phyloP scores from a whole-genome alignment of 495 filamentous ascomycete genomes.

The Aspergillus diversus region DNA sequence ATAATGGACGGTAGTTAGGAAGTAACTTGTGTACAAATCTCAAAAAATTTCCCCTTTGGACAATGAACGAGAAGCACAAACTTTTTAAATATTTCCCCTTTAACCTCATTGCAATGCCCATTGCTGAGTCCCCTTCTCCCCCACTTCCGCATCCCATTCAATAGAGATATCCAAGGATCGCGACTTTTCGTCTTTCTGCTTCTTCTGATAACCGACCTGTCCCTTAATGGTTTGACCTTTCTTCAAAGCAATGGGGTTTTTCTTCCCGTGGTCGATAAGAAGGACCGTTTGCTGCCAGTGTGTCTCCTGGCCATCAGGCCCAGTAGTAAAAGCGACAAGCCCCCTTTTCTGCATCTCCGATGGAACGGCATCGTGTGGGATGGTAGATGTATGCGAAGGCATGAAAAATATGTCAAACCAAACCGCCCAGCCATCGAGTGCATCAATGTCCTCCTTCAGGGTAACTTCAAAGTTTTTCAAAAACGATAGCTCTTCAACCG shows the following conservation, averaged over 20 bases:
- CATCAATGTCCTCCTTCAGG: conserved; percentile 56
- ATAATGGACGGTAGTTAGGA: too few relatives aligned
- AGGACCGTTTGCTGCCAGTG: conserved; percentile 57
- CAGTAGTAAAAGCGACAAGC: conserved; percentile 57
- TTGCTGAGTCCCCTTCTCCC: conserved; percentile 39
- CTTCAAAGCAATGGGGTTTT: conserved; percentile 41
- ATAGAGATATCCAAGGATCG: conserved; percentile 53
- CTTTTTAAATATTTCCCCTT: conserved; percentile 17
- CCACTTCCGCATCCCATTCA: conserved; percentile 45
- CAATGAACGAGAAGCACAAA: conserved; percentile 21
- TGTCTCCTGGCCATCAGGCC: conserved; percentile 53
- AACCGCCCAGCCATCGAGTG: conserved; percentile 62
- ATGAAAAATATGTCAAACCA: conserved; percentile 72
- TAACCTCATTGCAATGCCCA: conserved; percentile 40
- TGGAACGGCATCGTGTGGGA: conserved; percentile 48
- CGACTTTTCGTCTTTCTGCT: conserved; percentile 36
- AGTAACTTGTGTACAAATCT: neutral
- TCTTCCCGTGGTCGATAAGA: conserved; percentile 50
- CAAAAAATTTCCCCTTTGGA: conserved; percentile 11
- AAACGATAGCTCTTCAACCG: conserved; percentile 60
- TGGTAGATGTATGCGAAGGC: conserved; percentile 45
- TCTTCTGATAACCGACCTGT: conserved; percentile 55
- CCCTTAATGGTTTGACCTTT: conserved; percentile 54
- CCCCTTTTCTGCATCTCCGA: conserved; percentile 52
- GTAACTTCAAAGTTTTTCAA: conserved; percentile 57